Evolutionary conservation across 2,329 filamentous ascomycete species (phyloP).

Genomic region (Trichoderma pleuroti): DNA sequence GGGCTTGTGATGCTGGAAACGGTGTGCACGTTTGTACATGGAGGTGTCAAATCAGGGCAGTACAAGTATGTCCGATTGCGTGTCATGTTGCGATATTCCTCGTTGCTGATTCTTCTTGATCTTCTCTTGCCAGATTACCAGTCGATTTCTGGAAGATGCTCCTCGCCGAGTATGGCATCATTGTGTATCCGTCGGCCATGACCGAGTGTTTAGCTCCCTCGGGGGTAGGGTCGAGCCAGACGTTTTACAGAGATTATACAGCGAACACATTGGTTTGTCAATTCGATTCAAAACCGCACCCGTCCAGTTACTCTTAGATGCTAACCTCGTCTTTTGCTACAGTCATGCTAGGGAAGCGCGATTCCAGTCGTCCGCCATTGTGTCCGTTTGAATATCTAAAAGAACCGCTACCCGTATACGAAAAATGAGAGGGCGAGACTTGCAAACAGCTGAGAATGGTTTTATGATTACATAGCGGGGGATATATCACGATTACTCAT

Average conservation of each 20-base stretch:
- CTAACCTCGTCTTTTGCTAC: neutral
- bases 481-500: neutral
- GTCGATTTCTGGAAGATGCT: slow-evolving; percentile 38
- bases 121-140: slow-evolving; percentile 30
- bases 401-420: slow-evolving; percentile 37
- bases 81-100: neutral
- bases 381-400: slow-evolving; percentile 39
- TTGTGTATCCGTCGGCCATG: slow-evolving; percentile 40
- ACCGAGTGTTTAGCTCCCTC: slow-evolving; percentile 35
- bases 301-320: neutral
- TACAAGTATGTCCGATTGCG: slow-evolving; percentile 30
- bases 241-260: slow-evolving; percentile 38
- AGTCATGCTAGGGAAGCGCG: slow-evolving; percentile 37
- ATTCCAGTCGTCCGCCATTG: slow-evolving; percentile 30
- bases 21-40: slow-evolving; percentile 39
- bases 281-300: neutral
- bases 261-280: slow-evolving; percentile 35
- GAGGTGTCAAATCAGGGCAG: slow-evolving; percentile 37
- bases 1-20: slow-evolving; percentile 38
- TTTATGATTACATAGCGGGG: neutral
- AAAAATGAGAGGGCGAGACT: slow-evolving; percentile 17
- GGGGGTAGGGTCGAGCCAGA: slow-evolving; percentile 33
- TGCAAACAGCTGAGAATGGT: neutral
- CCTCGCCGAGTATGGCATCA: slow-evolving; percentile 38
- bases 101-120: neutral